A percentile compares a stretch with the other conserved stretches of the same genome.
Conservation (phyloP, 1,284 basidiomycete genomes). For the Wolfiporia cocos region DNA sequence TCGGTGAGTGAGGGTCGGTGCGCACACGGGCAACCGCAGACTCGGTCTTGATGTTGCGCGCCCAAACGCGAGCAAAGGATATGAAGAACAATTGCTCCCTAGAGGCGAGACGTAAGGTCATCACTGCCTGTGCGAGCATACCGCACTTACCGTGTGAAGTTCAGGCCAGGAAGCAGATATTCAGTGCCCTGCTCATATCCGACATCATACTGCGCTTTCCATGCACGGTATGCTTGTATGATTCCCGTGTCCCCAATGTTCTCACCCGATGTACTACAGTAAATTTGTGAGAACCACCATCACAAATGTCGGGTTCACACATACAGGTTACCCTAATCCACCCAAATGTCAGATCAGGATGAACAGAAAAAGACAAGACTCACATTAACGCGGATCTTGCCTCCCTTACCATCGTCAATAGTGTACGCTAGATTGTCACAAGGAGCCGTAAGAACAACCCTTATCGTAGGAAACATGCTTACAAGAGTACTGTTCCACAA, state of each 20-base stretch:
- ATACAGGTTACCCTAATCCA: slow-evolving; percentile 71
- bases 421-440: slow-evolving; percentile 53
- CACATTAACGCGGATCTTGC: slow-evolving; percentile 81
- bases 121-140: neutral
- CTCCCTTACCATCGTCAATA: slow-evolving; percentile 81
- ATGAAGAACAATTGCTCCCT: slow-evolving; percentile 92
- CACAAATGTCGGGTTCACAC: slow-evolving; percentile 19
- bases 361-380: too few relatives aligned
- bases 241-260: slow-evolving; percentile 88
- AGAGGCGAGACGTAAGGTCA: neutral
- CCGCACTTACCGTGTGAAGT: slow-evolving; percentile 63
- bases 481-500: slow-evolving; percentile 85
- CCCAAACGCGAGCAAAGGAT: slow-evolving; percentile 78
- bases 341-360: too few relatives aligned
- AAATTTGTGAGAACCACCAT: slow-evolving; percentile 8
- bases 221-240: slow-evolving; percentile 83
- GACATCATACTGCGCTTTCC: slow-evolving; percentile 64
- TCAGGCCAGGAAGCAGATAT: slow-evolving; percentile 77
- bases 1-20: slow-evolving; percentile 86
- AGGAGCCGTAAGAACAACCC: neutral
- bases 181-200: slow-evolving; percentile 55
- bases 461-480: slow-evolving; percentile 14
- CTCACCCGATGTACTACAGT: slow-evolving; percentile 70
- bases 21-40: slow-evolving; percentile 77
- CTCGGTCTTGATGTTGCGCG: slow-evolving; percentile 66